A percentile compares a stretch with the other conserved stretches of the same genome.
Conservation (phyloP, 2,329 filamentous ascomycete species). For the Claviceps fusiformis region DNA sequence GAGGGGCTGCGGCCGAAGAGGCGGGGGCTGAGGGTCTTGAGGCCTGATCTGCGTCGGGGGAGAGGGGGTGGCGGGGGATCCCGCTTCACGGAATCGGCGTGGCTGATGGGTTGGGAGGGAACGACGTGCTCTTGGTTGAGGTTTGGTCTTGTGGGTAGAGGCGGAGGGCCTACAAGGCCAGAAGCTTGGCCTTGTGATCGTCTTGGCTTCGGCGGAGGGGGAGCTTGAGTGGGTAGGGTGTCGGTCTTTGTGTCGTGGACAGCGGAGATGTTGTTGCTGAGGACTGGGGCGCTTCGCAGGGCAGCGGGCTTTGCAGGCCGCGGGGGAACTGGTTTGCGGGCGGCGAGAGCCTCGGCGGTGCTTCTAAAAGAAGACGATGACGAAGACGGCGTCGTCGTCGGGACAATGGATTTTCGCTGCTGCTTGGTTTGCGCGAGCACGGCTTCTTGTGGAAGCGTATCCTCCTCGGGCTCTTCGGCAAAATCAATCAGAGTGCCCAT, state of each 20-base stretch:
- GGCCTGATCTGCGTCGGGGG: constrained; percentile 30
- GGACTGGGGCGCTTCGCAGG: constrained; percentile 31
- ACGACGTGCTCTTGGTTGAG: no score
- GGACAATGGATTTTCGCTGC: background rate
- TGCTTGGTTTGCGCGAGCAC: constrained; percentile 17
- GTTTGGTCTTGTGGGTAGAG: background rate
- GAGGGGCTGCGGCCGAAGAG: constrained; percentile 16
- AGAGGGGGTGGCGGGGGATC: constrained; percentile 31
- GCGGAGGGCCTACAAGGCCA: constrained; percentile 20
- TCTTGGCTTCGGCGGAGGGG: constrained; percentile 21
- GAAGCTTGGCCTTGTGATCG: constrained; percentile 16
- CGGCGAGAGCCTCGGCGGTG: constrained; percentile 17
- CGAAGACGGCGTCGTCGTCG: constrained; percentile 1
- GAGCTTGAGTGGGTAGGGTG: background rate
- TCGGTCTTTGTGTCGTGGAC: background rate
- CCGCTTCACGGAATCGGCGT: background rate
- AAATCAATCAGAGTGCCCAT: constrained; percentile 51
- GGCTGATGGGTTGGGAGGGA: background rate
- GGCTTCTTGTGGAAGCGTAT: constrained; percentile 21
- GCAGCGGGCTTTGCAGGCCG: constrained; percentile 45
- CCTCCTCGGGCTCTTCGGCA: constrained; percentile 34
- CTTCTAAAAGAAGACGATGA: constrained; percentile 6
- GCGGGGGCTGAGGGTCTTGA: constrained; percentile 19
- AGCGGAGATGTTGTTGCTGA: constrained; percentile 1
- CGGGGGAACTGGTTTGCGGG: constrained; percentile 32